Base-by-base conservation (phyloP, 1,284 basidiomycete genomes). In the Fomitopsis palustris region DNA sequence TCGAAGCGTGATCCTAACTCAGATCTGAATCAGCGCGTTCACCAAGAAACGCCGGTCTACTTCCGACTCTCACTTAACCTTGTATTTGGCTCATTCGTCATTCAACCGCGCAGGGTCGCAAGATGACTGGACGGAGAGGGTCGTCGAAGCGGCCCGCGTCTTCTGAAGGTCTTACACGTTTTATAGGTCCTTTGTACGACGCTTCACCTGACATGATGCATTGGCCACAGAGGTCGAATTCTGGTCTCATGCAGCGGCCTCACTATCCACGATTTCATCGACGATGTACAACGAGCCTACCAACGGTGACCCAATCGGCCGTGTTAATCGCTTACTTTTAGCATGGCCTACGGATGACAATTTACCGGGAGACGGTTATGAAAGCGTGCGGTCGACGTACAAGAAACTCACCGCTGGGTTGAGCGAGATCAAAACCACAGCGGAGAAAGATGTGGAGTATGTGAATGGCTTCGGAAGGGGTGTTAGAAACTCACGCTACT, bases 271-370 rank as follows among this genome's bases (percentile, higher is more conserved):
- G 19, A 75, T 91, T 38, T 81, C 84, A 39, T 81, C 84, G 10
- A 75, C 74, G 58, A 76, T 83, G 62, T 86, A 83, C 68, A 72
- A 80, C 16, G 82, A 77, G 65, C 72, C 78, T 35, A 70, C 74
- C 12, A 81, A 79, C 29, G 66, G 74, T 57, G 87, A 90, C 42
- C 83, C 83, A 1, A 82, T 91, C 56, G 81, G 81, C 35, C 82
- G 87, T 52, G 86, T 88, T 25, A 91, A 92, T 70, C 80, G 87
- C 64, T 70, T 88, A 57, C 85, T 91, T 62, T 77, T 80, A 55
- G 80, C 79, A 38, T 91, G 89, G 87, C 88, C 88, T 6, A 72
- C 78, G 23, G 87, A 91, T 70, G 89, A 92, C 65, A 79, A 78
- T 23, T 68, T 87, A 14, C 83, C 86, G 4, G 78, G 83, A 0